Evolutionary conservation across 2,329 filamentous ascomycete species (phyloP), one percentile per base, ranked within the genome.

Genomic region (Penicillium sp.): DNA sequence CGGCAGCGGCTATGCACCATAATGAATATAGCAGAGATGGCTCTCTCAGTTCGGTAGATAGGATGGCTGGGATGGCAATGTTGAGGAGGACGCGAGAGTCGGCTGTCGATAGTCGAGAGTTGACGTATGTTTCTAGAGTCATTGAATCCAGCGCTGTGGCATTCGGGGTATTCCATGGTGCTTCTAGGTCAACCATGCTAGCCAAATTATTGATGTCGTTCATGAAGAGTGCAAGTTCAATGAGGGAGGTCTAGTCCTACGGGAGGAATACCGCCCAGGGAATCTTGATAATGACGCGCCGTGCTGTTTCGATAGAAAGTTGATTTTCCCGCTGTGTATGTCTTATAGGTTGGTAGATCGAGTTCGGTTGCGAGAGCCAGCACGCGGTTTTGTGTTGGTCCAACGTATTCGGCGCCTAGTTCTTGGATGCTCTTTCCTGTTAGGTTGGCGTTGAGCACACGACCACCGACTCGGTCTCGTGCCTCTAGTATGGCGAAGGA

Each of bases 351-450:
- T 13, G 59, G 29, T 2, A 70, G 45, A 10, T 54, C 55, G 8
- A 70, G 66, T 4, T 66, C 58, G 1, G 41, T 25, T 31, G 62
- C 60, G 10, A 70, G 56, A 17, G 60, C 60, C 0, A 68, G 48
- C 2, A 68, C 61, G 9, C 56, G 59, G 25, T 69, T 61, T 43
- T 71, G 64, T 6, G 65, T 68, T 41, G 62, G 69, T 25, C 67
- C 67, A 2, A 70, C 54, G 12, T 67, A 72, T 8, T 61, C 65
- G 9, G 62, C 69, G 7, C 68, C 69, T 10, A 67, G 57, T 35
- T 72, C 69, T n/a, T 59, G 62, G 7, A 61, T 50, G 6, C 55
- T 53, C 7, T 64, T 63, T 17, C 62, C 61, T 2, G 55, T 50
- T 3, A 68, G 29, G 9, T 59, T 40, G 7, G 31, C 40, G 19